A percentile compares a stretch with the other conserved stretches of the same genome.
Evolutionary conservation across 2,329 filamentous ascomycete species (phyloP).

Genomic region (Talaromyces albobiverticillius): DNA sequence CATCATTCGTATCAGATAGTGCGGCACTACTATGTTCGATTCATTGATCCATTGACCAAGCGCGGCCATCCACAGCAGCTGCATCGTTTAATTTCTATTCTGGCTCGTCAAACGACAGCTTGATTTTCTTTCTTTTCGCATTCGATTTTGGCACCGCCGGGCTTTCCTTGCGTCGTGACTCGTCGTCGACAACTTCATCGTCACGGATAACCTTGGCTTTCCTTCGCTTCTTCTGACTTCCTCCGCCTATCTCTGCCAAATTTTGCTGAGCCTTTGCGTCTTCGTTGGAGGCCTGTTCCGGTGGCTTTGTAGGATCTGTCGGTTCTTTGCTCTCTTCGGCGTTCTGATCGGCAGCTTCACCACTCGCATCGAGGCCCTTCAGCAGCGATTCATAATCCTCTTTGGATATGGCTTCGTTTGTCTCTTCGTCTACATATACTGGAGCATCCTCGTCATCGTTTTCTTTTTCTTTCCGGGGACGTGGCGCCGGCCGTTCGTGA

Average conservation of each 20-base stretch:
- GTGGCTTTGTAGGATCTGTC: conserved; percentile 15
- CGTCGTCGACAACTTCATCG: conserved; percentile 19
- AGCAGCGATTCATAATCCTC: conserved; percentile 42
- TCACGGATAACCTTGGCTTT: conserved; percentile 40
- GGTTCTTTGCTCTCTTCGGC: conserved; percentile 12
- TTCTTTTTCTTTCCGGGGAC: conserved; percentile 34
- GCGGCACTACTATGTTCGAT: neutral
- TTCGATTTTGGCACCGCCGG: conserved; percentile 24
- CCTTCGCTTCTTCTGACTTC: conserved; percentile 39
- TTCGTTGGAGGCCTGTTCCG: neutral
- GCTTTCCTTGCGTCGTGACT: conserved; percentile 21
- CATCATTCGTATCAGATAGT: neutral
- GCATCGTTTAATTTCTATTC: conserved; percentile 9
- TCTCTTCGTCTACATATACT: conserved; percentile 44
- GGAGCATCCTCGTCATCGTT: conserved; percentile 39
- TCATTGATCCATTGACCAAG: neutral
- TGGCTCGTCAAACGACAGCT: conserved; percentile 45
- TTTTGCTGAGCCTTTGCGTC: conserved; percentile 30
- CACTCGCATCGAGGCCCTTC: conserved; percentile 18
- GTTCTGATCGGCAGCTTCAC: conserved; percentile 12
- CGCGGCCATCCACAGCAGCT: neutral
- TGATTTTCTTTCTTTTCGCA: conserved; percentile 41
- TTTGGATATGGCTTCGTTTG: conserved; percentile 43
- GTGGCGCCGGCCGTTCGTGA: conserved; percentile 34
- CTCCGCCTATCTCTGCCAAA: conserved; percentile 35